Base-by-base conservation (phyloP, 2,329 filamentous ascomycete species). In the Sphaerulina vaccinii region DNA sequence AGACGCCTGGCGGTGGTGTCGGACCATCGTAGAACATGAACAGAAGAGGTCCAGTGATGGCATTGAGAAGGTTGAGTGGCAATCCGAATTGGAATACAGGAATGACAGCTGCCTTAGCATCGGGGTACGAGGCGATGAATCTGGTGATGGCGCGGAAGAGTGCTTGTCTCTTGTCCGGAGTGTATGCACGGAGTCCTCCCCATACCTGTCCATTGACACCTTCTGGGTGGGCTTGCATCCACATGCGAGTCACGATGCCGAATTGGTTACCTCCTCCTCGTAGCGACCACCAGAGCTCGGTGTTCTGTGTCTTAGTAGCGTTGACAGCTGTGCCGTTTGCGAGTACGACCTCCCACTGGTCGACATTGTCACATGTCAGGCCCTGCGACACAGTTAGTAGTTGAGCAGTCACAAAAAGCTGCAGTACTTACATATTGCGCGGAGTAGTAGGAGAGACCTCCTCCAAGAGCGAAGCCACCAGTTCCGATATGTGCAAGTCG, bases 221-320 rank as follows among this genome's bases (percentile, higher is more conserved):
- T 18, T 49, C 56, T 3, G 58, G 58, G 29, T 61, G 58, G 8
- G 58, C 58, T 43, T 57, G 56, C 36, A 55, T 40, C 37, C 44
- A 53, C 32, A 59, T 51, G n/a, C 51, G 45, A 19, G 55, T 61
- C 6, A 57, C 63, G 19, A 61, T 61, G 36, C 52, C 59, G 43
- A 57, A 62, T 62, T 80, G 81, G 65, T 76, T 80, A n/a, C 76
- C 79, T 15, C 57, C 59, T 8, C 79, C 80, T 51, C 77, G 77
- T 4, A 83, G 72, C 0, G 75, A 77, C 54, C 69, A 69, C 64
- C 70, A 81, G 11, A 84, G 68, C 46, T 82, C 79, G 0, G 72
- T 56, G 52, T 82, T 65, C 3, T 65, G 62, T 1, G 61, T 61
- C 6, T 61, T 58, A n/a, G 72, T 76, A 3, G 74, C 79, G 8